Conservation (phyloP, 768 basidiomycete genomes). For the Sarcomyxa edulis region DNA sequence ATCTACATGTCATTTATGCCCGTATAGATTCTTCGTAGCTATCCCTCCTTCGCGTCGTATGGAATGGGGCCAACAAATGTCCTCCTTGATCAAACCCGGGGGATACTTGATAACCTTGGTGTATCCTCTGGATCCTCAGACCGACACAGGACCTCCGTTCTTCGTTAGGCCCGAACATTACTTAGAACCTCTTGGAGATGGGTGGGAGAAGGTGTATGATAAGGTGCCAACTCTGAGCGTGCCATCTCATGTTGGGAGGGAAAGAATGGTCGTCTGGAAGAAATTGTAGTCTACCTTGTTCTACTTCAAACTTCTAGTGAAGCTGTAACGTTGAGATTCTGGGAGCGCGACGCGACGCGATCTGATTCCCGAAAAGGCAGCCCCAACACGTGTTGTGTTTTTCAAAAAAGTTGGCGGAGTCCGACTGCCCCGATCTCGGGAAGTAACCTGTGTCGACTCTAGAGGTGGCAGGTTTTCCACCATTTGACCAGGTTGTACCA, state of each 20-base stretch:
- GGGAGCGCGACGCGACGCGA: too few species aligned
- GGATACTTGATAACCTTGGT: constrained; percentile 58
- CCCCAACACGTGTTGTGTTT: too few species aligned
- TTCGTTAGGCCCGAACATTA: constrained; percentile 56
- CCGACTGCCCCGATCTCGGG: too few species aligned
- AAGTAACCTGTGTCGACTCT: too few species aligned
- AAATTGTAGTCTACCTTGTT: constrained; percentile 20
- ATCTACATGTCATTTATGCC: background rate
- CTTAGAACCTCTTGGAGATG: constrained; percentile 37
- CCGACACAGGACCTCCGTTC: constrained; percentile 55
- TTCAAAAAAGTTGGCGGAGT: too few species aligned
- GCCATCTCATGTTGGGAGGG: constrained; percentile 37
- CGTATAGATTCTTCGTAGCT: constrained; percentile 65
- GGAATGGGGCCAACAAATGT: constrained; percentile 57
- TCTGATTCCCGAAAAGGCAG: too few species aligned
- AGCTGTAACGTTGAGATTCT: too few species aligned
- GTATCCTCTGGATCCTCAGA: constrained; percentile 45
- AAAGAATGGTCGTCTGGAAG: constrained; percentile 53
- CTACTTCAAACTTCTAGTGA: too few species aligned
- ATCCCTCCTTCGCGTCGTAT: constrained; percentile 48
- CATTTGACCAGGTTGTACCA: too few species aligned
- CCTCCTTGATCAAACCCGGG: constrained; percentile 49
- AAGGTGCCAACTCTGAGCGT: constrained; percentile 39
- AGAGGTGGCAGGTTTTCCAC: too few species aligned
- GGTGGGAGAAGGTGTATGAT: constrained; percentile 52